Base-by-base conservation (phyloP, 805 yeast genomes). In the Saturnispora galanensis region DNA sequence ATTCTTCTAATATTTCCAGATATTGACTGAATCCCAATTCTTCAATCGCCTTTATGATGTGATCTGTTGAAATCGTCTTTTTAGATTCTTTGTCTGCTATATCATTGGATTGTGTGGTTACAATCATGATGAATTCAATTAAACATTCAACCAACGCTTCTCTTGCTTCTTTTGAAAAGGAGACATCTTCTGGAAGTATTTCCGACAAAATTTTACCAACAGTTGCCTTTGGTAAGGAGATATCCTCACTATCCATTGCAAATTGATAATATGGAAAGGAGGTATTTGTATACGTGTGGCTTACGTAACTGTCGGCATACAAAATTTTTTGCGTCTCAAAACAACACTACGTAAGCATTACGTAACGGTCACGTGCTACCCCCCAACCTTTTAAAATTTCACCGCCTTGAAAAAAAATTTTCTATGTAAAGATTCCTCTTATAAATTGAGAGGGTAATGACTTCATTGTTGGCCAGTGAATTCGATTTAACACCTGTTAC, bases 131-230 rank as follows among this genome's bases (percentile, higher is more conserved):
- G 61, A 93, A 90, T 64, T 88, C 96, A 45, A 93, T 87, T 56
- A 97, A 88, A 62, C 96, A 90, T 59, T 93, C 97, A 37, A 95
- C 90, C 38, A 93, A 76, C 37, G 95, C 93, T 57, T 90, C 97
- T 47, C 97, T 71, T 2, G 97, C 95, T 52, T 93, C 97, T 53
- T 89, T 84, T 35, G 95, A 79, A 54, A 90, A 87, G 6, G 89
- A 79, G 46, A 85, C 71, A 57, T 89, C 97, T n/a, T 77, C 67
- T 13, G 96, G 96, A 29, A 90, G 69, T 31, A 93, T 84, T 56
- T 93, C 98, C 3, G 88, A 74, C 15, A 93, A 81, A 40, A 93
- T 87, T 62, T 93, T 93, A 60, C 90, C 97, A 2, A 93, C 97
- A 0, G 98, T 93, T 2, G 98, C 98, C 52, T 65, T 63, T 3